Conservation (phyloP, 352 stramenopile genomes). For the Globisporangium radiosum region DNA sequence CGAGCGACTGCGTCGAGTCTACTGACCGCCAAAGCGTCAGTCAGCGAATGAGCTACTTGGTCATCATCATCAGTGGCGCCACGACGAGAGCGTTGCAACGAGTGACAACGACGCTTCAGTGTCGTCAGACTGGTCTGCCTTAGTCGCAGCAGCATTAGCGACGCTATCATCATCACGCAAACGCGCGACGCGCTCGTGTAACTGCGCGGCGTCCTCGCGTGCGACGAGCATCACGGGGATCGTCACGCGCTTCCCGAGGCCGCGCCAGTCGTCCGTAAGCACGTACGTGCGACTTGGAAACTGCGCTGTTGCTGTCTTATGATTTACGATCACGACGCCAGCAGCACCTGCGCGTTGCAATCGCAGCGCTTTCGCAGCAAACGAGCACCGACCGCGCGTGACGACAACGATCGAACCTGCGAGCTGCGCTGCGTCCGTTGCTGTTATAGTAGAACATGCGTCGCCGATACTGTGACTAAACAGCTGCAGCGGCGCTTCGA, state of each 20-base stretch:
- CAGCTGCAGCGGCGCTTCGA: conserved; percentile 55
- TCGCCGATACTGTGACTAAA: conserved; percentile 33
- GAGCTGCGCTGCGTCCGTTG: conserved; percentile 15
- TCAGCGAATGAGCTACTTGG: too few relatives aligned
- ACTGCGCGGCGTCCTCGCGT: conserved; percentile 33
- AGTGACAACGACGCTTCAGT: conserved; percentile 10
- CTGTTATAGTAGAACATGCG: conserved; percentile 34
- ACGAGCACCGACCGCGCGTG: conserved; percentile 61
- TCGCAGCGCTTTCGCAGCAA: conserved; percentile 65
- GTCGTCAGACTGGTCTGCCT: conserved; percentile 4
- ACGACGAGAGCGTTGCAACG: conserved; percentile 48
- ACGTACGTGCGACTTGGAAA: conserved; percentile 54
- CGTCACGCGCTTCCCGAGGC: conserved; percentile 32
- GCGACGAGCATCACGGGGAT: conserved; percentile 74
- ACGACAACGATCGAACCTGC: conserved; percentile 64
- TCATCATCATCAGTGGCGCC: conserved; percentile 33
- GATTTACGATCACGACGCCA: conserved; percentile 70
- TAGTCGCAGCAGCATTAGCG: neutral
- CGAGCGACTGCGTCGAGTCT: too few relatives aligned
- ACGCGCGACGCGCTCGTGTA: conserved; percentile 31
- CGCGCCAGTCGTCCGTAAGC: conserved; percentile 46
- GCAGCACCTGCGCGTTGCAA: conserved; percentile 49
- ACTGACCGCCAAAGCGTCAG: too few relatives aligned
- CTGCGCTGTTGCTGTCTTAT: conserved; percentile 30
- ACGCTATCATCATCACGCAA: conserved; percentile 1